Evolutionary conservation across 1,284 basidiomycete species (phyloP), one percentile per base, ranked within the genome.

Genomic region (Apiotrichum laibachii): DNA sequence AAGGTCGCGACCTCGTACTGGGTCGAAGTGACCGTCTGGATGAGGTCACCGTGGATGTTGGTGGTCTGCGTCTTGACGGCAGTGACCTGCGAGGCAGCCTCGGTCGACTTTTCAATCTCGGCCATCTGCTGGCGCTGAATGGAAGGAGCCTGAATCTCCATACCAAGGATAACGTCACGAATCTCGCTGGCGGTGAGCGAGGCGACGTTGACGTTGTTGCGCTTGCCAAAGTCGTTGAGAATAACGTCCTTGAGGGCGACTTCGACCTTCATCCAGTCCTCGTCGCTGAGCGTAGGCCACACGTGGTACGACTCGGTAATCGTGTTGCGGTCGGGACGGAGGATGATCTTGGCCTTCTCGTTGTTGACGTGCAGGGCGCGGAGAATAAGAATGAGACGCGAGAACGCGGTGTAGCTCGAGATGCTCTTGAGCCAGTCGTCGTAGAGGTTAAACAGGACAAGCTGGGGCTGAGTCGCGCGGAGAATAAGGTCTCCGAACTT

Each of bases 231-330:
- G 80, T 99, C 96, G 64, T 88, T 88, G 53, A 95, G 81, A 72
- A 95, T 94, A 50, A 95, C 85, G 67, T 95, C 92, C 77, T 91
- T 94, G 81, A 99, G 87, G 2, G 95, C 94, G 48, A 98, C 90
- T 81, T 99, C 96, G 47, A 98, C 96, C 80, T 96, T 95, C 81
- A 99, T 97, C 96, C 96, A 99, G 69, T 97, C 94, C 67, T 98
- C 93, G 71, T 99, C 95, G 26, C 82, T 82, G 53, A 99, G 82
- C 2, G 92, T 89, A 9, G 96, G 96, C 95, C 95, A 99, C 42
- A 99, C 92, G 77, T 98, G 93, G 80, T 99, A 95, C 52, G 94
- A 90, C 79, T 98, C 92, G 5, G 96, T 99, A 68, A 97, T 87
- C 8, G 94, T 97, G 63, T 87, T 89, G 80, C 92, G 92, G 80